phyloP scores from a whole-genome alignment of 2,329 filamentous ascomycete species.

The Phyllosticta citrichinensis region DNA sequence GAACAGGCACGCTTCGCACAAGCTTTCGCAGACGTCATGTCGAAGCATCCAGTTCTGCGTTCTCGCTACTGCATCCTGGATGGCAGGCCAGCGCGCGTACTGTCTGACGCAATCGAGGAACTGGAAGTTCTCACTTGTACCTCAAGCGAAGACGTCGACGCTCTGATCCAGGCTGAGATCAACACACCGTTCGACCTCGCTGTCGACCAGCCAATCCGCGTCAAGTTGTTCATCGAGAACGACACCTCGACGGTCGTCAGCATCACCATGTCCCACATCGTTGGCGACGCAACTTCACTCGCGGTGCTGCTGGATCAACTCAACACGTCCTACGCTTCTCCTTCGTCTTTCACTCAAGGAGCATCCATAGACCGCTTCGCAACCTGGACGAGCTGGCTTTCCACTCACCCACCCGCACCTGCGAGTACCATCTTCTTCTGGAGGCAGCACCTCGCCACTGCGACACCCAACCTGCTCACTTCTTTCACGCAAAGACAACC shows the following conservation, averaged over 20 bases:
- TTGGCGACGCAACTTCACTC: conserved; percentile 2
- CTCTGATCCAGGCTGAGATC: neutral
- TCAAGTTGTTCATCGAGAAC: neutral
- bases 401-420: neutral
- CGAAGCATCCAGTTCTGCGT: conserved; percentile 1
- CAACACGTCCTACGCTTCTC: neutral
- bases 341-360: neutral
- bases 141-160: neutral
- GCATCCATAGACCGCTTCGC: neutral
- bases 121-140: neutral
- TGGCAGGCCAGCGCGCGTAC: neutral
- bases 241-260: neutral
- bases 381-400: neutral
- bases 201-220: neutral
- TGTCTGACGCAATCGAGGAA: neutral
- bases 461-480: neutral
- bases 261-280: conserved; percentile 6
- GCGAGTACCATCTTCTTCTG: neutral
- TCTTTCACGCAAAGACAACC: neutral
- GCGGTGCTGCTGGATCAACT: neutral
- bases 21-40: neutral
- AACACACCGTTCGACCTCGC: neutral
- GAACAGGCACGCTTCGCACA: neutral
- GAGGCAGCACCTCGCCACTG: neutral
- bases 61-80: neutral